Conservation (phyloP, 2,329 filamentous ascomycete species). For the Trichophaea hybrida region DNA sequence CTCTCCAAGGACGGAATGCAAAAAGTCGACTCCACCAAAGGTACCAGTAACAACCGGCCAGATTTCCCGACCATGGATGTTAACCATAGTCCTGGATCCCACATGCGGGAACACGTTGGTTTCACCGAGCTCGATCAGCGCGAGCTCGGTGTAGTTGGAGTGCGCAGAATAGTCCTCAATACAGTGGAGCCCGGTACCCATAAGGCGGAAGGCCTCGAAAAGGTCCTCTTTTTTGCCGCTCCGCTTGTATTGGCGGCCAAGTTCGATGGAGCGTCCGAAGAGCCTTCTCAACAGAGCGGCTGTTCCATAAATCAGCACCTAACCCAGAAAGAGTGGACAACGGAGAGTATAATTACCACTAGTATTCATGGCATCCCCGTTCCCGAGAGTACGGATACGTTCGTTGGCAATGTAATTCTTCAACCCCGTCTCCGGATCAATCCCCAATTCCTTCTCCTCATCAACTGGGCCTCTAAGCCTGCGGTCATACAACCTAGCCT, state of each 20-base stretch:
- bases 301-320: constrained; percentile 34
- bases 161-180: constrained; percentile 84
- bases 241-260: constrained; percentile 59
- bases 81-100: constrained; percentile 56
- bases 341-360: constrained; percentile 7
- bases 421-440: constrained; percentile 62
- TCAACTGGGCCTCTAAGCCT: constrained; percentile 72
- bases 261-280: constrained; percentile 58
- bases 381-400: constrained; percentile 56
- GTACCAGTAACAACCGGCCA: constrained; percentile 82
- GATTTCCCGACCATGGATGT: constrained; percentile 53
- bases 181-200: constrained; percentile 82
- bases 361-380: constrained; percentile 15
- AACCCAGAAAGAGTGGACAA: not conserved
- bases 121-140: constrained; percentile 75
- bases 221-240: constrained; percentile 59
- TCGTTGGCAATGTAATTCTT: constrained; percentile 96
- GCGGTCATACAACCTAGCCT: constrained; percentile 56
- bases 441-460: constrained; percentile 59
- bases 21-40: constrained; percentile 85
- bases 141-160: constrained; percentile 83
- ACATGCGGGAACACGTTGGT: constrained; percentile 73
- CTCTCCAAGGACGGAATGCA: constrained; percentile 37
- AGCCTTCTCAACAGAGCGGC: constrained; percentile 61
- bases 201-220: constrained; percentile 69